These are phyloP conservation scores for Debaryomyces robertsiae DNA, from an alignment of 1,139 yeast genomes.

Conservation along the genomic window DNA sequence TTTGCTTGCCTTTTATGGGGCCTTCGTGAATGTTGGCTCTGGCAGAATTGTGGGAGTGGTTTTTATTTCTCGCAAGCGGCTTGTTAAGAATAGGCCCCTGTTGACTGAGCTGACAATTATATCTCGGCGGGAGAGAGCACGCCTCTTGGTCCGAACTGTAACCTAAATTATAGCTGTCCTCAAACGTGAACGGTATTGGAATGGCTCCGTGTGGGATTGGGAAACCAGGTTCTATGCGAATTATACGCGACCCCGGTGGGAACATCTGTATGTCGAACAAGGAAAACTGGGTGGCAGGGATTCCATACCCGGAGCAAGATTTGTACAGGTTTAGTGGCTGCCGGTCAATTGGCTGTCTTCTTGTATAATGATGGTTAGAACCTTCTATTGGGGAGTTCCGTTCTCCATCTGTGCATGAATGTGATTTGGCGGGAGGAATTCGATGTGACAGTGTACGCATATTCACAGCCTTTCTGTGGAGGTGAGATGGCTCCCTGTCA, in stretches of 20 bases:
- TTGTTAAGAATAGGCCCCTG: too few relatives aligned
- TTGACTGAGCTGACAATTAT: too few relatives aligned
- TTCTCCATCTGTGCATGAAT: not conserved
- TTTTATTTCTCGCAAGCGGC: too few relatives aligned
- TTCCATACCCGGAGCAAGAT: not conserved
- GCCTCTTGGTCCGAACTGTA: too few relatives aligned
- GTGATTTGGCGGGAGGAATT: not conserved
- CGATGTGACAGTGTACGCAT: not conserved
- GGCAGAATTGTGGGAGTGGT: too few relatives aligned
- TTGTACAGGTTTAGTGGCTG: too few relatives aligned
- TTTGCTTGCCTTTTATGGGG: not conserved
- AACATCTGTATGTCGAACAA: conserved; percentile 8
- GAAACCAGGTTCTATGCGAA: conserved; percentile 28
- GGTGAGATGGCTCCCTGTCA: not conserved
- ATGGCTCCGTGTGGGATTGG: conserved; percentile 30
- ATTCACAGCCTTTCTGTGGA: not conserved
- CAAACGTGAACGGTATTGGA: conserved; percentile 14
- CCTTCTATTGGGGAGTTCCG: not conserved
- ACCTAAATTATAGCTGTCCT: conserved; percentile 1
- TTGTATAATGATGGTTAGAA: too few relatives aligned
- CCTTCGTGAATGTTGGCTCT: not conserved
- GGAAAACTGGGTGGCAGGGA: not conserved
- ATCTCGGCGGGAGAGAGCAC: too few relatives aligned
- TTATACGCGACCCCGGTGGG: conserved; percentile 22
- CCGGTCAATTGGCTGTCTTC: too few relatives aligned